Evolutionary conservation across 2,329 filamentous ascomycete genomes (phyloP).

Genomic region (Akanthomyces muscarius): DNA sequence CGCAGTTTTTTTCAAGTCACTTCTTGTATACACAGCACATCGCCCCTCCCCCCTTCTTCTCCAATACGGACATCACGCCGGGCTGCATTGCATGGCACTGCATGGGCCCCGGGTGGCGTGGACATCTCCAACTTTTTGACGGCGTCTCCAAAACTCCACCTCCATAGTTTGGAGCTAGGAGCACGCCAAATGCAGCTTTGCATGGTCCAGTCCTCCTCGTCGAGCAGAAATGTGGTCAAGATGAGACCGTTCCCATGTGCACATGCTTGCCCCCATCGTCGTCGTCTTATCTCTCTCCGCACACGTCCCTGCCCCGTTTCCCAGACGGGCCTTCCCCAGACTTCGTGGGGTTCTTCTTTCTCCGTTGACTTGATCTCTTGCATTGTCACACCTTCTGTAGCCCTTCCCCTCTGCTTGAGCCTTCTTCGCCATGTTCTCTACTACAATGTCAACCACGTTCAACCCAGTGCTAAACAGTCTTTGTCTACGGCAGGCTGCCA

Average conservation of each 20-base stretch:
- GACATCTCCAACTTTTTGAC: conserved; percentile 8
- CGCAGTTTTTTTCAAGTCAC: not conserved
- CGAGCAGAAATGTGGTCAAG: not conserved
- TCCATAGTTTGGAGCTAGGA: not conserved
- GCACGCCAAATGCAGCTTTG: not conserved
- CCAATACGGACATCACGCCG: not conserved
- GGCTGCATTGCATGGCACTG: not conserved
- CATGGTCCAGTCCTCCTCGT: not conserved
- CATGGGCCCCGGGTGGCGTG: not conserved
- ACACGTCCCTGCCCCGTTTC: not conserved
- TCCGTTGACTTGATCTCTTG: not conserved
- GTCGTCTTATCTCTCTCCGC: not conserved
- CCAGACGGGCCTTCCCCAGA: conserved; percentile 1
- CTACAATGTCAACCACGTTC: conserved; percentile 11
- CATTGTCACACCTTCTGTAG: not conserved
- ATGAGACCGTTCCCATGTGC: conserved; percentile 3
- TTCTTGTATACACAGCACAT: not conserved
- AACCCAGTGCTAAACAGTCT: conserved; percentile 16
- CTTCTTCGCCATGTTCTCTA: not conserved
- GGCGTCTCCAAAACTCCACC: not conserved
- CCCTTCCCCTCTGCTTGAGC: not conserved
- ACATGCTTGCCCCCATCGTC: not conserved
- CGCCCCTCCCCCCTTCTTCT: not conserved
- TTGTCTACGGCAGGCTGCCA: conserved; percentile 44
- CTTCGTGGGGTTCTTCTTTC: not conserved